Base-by-base conservation (phyloP, 2,329 filamentous ascomycete species). In the Calycina herbarum region DNA sequence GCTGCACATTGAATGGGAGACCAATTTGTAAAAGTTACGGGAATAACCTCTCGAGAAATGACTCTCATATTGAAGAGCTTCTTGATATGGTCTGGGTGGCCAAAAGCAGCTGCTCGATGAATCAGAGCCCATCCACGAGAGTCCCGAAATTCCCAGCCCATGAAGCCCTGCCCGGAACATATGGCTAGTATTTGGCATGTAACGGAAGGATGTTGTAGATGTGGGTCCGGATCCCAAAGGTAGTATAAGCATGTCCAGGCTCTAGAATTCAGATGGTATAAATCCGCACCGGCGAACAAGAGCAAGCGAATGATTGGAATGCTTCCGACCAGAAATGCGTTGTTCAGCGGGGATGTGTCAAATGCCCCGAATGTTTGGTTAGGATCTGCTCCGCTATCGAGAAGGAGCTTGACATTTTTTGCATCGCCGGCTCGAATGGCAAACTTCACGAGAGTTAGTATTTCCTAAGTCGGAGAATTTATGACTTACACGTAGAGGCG, bases 51-150 rank as follows among this genome's bases (percentile, higher is more conserved):
- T 4, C 4, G 13, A 31, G 29, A 31, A 5, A 31, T 5, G 29
- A 31, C 29, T 31, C 29, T 31, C 13, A 48, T 13, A 4, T 48
- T 10, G 42, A 15, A 13, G 42, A 48, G 42, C n/a, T 3, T 48
- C 13, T 4, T 15, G 42, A 48, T 48, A 20, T 48, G 42, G 4
- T 48, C n/a, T 20, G 57, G 24, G 57, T 6, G 13, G 29, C 57
- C 57, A 15, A 58, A 58, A 17, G 57, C 57, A 15, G 57, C 57
- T 15, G 29, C 57, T 58, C 29, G 24, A 29, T 58, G 29, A 33
- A 58, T 17, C 2, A 13, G 57, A 13, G 24, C 33, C 57, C 57
- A 58, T 33, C 57, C 24, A 15, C 2, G 11, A 35, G 13, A 2
- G 33, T 58, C 57, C 11, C 29, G 6, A 29, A 15, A 58, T 5